A percentile compares a stretch with the other conserved stretches of the same genome.
Evolutionary conservation across 257 asterid genomes (phyloP).

Genomic region (Solanum pinnatisectum): DNA sequence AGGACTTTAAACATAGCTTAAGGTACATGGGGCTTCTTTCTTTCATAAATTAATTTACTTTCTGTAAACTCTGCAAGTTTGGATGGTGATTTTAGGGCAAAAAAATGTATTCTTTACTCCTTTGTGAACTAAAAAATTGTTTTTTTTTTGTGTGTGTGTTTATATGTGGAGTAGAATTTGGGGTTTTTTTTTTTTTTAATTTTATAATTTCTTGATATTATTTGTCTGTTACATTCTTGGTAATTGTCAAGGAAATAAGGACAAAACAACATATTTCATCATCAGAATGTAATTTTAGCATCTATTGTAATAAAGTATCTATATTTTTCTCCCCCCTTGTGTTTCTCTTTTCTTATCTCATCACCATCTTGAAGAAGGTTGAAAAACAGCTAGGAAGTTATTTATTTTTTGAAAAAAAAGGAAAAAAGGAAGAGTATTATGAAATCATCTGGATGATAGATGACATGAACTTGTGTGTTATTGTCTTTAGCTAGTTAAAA

Average conservation of each 20-base stretch:
- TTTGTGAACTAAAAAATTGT: background rate
- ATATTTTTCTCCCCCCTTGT: background rate
- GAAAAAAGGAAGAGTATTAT: background rate
- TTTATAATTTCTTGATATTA: background rate
- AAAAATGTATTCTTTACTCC: background rate
- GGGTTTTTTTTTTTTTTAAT: no score
- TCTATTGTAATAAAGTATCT: background rate
- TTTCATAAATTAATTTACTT: background rate
- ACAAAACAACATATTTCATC: background rate
- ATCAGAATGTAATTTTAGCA: background rate
- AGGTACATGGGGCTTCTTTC: conserved; percentile 27
- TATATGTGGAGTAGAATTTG: background rate
- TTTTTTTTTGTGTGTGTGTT: background rate
- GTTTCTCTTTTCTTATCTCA: background rate
- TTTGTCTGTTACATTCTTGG: background rate
- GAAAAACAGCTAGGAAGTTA: background rate
- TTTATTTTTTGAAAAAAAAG: background rate
- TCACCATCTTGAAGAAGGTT: background rate
- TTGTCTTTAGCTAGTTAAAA: background rate
- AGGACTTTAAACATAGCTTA: conserved; percentile 17
- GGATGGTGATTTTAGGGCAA: background rate
- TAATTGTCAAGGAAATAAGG: background rate
- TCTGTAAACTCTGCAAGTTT: background rate
- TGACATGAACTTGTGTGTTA: background rate
- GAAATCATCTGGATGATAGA: background rate